Conservation (phyloP, 2,329 filamentous ascomycete genomes). For the Fusarium sp. region DNA sequence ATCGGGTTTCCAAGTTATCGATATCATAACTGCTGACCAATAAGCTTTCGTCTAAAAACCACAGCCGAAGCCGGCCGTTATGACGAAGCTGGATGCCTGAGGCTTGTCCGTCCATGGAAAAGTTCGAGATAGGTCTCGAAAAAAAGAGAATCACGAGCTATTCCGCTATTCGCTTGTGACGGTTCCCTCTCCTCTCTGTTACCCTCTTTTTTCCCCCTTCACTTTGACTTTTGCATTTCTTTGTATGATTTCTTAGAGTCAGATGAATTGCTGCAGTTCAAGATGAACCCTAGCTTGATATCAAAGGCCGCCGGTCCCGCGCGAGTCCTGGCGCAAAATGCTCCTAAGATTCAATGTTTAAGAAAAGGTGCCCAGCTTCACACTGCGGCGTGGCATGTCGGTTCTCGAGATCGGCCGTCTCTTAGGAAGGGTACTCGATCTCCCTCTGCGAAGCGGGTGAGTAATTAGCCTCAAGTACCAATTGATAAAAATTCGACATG, state of each 20-base stretch:
- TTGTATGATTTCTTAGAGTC: constrained; percentile 28
- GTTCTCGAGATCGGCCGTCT: constrained; percentile 34
- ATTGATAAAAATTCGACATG: constrained; percentile 13
- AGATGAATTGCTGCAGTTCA: constrained; percentile 48
- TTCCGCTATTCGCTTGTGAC: constrained; percentile 23
- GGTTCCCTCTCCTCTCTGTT: constrained; percentile 21
- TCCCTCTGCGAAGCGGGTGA: constrained; percentile 46
- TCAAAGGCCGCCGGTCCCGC: constrained; percentile 59
- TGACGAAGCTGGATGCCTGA: constrained; percentile 48
- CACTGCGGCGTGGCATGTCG: constrained; percentile 44
- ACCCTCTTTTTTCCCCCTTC: constrained; percentile 12
- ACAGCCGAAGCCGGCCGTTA: constrained; percentile 43
- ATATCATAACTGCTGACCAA: constrained; percentile 24
- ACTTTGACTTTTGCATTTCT: constrained; percentile 14
- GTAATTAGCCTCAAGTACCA: constrained; percentile 24
- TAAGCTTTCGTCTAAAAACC: constrained; percentile 26
- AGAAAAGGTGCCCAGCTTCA: constrained; percentile 53
- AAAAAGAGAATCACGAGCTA: constrained; percentile 34
- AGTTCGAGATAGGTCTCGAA: constrained; percentile 47
- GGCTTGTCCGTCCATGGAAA: constrained; percentile 42
- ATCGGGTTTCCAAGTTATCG: constrained; percentile 26
- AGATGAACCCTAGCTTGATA: constrained; percentile 61
- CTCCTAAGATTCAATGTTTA: constrained; percentile 56
- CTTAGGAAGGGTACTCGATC: constrained; percentile 25
- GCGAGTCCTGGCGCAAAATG: constrained; percentile 58